These are phyloP conservation scores for Termitomyces titanicus DNA, from an alignment of 768 basidiomycete genomes.

Conservation along the genomic window DNA sequence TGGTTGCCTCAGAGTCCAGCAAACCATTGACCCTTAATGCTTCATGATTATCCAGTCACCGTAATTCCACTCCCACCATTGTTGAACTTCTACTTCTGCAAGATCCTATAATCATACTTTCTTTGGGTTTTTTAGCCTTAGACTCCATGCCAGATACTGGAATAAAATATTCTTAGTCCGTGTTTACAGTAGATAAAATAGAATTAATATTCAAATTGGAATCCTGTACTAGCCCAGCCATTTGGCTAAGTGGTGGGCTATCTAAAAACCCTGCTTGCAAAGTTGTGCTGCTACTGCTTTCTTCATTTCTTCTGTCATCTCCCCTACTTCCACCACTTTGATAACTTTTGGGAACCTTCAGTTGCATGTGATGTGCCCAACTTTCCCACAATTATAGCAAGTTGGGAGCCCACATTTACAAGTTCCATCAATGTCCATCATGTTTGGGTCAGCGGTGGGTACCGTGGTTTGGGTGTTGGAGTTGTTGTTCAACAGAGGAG, in stretches of 20 bases:
- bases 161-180: not conserved
- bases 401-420: not conserved
- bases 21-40: conserved; percentile 3
- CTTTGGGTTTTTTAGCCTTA: not conserved
- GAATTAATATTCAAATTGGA: not conserved
- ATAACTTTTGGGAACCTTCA: not conserved
- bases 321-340: not conserved
- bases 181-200: not conserved
- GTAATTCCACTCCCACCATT: not conserved
- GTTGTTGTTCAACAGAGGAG: no score
- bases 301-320: conserved; percentile 1
- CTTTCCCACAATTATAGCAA: not conserved
- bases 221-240: not conserved
- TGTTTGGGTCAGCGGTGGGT: not conserved
- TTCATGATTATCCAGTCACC: not conserved
- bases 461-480: not conserved
- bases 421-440: not conserved
- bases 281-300: not conserved
- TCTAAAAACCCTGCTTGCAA: conserved; percentile 6
- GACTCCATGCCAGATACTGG: not conserved
- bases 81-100: not conserved
- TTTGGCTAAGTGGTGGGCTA: conserved; percentile 1
- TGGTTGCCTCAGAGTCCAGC: conserved; percentile 1
- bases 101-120: not conserved
- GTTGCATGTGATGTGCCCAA: not conserved